Conservation (phyloP, 2,329 filamentous ascomycete species). For the Alternaria panax region DNA sequence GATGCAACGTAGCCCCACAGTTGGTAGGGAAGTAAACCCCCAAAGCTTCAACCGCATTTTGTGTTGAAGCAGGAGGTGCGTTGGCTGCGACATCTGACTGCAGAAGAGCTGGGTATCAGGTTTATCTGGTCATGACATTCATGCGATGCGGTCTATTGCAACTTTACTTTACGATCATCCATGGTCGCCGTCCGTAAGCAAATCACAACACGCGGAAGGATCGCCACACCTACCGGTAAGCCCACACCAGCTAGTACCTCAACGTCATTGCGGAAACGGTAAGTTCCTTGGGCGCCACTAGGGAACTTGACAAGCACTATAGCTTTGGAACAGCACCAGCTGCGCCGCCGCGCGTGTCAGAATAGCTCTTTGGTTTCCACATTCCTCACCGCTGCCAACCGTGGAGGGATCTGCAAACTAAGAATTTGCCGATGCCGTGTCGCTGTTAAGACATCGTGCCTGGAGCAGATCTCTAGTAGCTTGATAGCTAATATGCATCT, state of each 20-base stretch:
- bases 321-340: slow-evolving; percentile 2
- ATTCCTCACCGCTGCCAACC: background rate
- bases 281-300: slow-evolving; percentile 2
- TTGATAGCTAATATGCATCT: background rate
- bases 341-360: slow-evolving; percentile 7
- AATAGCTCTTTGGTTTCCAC: background rate
- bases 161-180: background rate
- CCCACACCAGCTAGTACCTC: background rate
- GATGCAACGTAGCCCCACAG: background rate
- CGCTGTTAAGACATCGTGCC: background rate
- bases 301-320: slow-evolving; percentile 3
- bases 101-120: background rate
- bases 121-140: background rate
- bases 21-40: background rate
- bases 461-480: background rate
- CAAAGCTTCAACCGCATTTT: background rate
- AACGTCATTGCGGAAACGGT: background rate
- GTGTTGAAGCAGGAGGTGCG: background rate
- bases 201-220: slow-evolving; percentile 23
- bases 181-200: background rate
- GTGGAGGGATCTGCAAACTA: background rate
- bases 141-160: background rate
- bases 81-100: background rate
- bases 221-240: slow-evolving; percentile 23
- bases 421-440: background rate